phyloP scores from a whole-genome alignment of 371 early-diverging fungal species.

The Haplosporangium sp. region DNA sequence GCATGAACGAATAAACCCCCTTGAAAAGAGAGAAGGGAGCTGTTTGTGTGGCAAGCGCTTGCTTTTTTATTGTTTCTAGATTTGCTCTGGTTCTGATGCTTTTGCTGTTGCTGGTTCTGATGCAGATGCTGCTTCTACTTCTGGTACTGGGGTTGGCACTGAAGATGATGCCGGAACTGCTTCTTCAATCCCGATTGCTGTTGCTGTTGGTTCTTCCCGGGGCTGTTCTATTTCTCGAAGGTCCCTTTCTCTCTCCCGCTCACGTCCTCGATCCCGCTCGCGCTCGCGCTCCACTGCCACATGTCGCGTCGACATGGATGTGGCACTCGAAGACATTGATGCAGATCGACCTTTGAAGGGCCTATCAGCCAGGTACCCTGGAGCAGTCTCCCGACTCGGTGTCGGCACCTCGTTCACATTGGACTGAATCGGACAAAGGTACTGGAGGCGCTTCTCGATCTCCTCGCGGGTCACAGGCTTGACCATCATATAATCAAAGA shows the following conservation, averaged over 20 bases:
- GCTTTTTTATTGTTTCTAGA: too few species aligned
- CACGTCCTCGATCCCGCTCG: background rate
- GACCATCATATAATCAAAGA: conserved; percentile 78
- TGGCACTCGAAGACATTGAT: conserved; percentile 18
- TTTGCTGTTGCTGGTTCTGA: background rate
- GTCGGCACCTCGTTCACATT: conserved; percentile 38
- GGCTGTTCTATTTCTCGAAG: background rate
- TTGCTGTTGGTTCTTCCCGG: background rate
- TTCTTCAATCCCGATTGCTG: background rate
- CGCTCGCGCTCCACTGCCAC: background rate
- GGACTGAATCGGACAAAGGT: conserved; percentile 58
- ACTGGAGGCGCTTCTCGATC: conserved; percentile 62
- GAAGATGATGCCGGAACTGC: too few species aligned
- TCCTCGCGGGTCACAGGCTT: conserved; percentile 80
- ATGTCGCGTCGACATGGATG: conserved; percentile 9
- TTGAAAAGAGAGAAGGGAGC: too few species aligned
- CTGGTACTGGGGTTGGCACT: background rate
- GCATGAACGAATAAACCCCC: too few species aligned
- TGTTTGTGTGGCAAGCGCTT: too few species aligned
- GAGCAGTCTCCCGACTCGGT: conserved; percentile 29
- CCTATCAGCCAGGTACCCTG: background rate
- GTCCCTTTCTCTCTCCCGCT: background rate
- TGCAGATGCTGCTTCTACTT: background rate
- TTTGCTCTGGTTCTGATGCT: too few species aligned
- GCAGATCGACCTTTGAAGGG: conserved; percentile 14